Conservation (phyloP, 495 filamentous ascomycete species). For the Aspergillus homomorphus region DNA sequence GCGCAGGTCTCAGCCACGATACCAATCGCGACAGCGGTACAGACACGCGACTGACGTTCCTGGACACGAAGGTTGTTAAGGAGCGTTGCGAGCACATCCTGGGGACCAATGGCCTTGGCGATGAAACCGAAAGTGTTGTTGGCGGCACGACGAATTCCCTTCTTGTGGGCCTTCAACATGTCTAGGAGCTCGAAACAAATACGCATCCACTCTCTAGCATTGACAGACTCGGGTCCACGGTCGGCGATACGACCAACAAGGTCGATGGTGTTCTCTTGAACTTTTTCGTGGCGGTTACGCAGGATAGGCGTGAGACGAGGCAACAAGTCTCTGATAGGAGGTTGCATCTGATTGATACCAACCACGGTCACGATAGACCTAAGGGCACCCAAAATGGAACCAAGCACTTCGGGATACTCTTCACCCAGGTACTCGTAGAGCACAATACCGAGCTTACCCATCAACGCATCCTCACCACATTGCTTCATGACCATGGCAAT, state of each 20-base stretch:
- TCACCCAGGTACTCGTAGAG: conserved; percentile 98
- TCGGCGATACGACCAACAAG: conserved; percentile 98
- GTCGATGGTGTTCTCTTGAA: conserved; percentile 99
- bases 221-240: conserved; percentile 91
- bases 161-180: conserved; percentile 99
- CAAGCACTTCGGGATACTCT: conserved; percentile 97
- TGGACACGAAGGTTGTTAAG: conserved; percentile 96
- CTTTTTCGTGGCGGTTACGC: conserved; percentile 98
- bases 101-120: conserved; percentile 97
- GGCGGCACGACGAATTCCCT: conserved; percentile 95
- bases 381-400: conserved; percentile 92
- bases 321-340: conserved; percentile 94
- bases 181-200: conserved; percentile 99
- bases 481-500: conserved; percentile 99
- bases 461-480: conserved; percentile 90
- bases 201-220: conserved; percentile 98
- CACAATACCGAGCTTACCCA: conserved; percentile 95
- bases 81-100: conserved; percentile 92
- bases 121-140: conserved; percentile 99
- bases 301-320: conserved; percentile 95
- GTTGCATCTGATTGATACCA: conserved; percentile 97
- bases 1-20: conserved; percentile 99
- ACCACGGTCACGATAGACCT: conserved; percentile 97
- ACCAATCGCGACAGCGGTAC: conserved; percentile 97
- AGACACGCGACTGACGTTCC: conserved; percentile 96